Conservation (phyloP, 2,329 filamentous ascomycete genomes). For the Geosmithia putterillii region DNA sequence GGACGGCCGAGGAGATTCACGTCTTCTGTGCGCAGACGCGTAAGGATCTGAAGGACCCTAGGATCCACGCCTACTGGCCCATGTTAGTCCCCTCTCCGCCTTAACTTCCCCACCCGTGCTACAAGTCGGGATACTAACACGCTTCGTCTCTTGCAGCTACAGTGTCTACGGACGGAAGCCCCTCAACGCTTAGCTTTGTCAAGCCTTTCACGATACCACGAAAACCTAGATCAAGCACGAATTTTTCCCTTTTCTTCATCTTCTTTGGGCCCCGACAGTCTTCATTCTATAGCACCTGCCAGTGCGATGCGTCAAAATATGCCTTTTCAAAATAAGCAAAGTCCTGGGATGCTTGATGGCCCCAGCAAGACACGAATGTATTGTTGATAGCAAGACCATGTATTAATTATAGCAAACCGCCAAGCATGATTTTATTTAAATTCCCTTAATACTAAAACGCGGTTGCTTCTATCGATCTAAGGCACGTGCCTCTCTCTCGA, state of each 20-base stretch:
- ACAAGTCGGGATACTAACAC: too few species aligned
- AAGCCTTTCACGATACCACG: background rate
- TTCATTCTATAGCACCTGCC: background rate
- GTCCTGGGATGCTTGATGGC: too few species aligned
- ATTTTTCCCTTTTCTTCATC: background rate
- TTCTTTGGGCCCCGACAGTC: background rate
- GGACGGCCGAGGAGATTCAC: conserved; percentile 11
- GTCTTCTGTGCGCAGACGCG: conserved; percentile 11
- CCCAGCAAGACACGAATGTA: too few species aligned
- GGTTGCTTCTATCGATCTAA: too few species aligned
- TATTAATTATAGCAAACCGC: too few species aligned
- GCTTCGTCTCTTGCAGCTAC: background rate
- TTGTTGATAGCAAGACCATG: too few species aligned
- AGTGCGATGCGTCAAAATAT: too few species aligned
- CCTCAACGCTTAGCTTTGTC: background rate
- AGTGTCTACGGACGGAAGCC: background rate
- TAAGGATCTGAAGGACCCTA: conserved; percentile 11
- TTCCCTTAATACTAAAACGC: too few species aligned
- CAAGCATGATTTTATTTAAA: too few species aligned
- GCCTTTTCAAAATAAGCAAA: too few species aligned
- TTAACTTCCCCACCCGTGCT: too few species aligned
- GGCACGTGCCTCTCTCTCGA: too few species aligned
- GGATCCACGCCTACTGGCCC: conserved; percentile 14
- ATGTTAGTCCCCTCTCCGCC: conserved; percentile 7
- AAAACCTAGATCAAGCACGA: background rate